Base-by-base conservation (phyloP, 805 yeast genomes). In the Lipomyces oligophaga region DNA sequence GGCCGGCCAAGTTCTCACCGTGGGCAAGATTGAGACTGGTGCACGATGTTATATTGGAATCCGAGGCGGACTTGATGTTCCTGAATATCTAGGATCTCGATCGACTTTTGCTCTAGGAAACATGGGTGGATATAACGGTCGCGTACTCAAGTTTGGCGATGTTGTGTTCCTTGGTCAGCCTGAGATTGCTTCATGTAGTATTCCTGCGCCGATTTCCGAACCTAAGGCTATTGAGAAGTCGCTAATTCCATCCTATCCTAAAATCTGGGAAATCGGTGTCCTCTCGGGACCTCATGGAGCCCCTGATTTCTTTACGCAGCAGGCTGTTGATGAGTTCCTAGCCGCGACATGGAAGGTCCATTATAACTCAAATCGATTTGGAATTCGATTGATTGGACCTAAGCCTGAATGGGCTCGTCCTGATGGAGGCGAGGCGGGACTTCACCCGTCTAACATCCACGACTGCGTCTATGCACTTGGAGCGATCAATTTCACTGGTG, bases 281-380 rank as follows among this genome's bases (percentile, higher is more conserved):
- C 87, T 96, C 8, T 82, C 94, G 65, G 98, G 98, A 44, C 98
- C 98, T 21, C 97, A 90, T 66, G 97, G 97, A 1, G 79, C 96
- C 3, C 97, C 97, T 16, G 98, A 90, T 66, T 87, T 89, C 68
- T 93, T 93, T 74, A 77, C 77, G 44, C 66, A 74, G 8, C 95
- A 85, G 63, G 78, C 85, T 10, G 79, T 87, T 15, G 71, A 73
- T 28, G 84, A 81, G 45, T 89, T 90, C 69, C 87, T 90, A 63
- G 60, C 73, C 3, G 75, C 79, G 43, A 78, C 76, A 51, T 90
- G 97, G 97, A 90, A 88, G 67, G 88, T 90, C 41, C 97, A 93
- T 66, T 93, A 93, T 74, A 90, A 90, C 69, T 89, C 97, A 26
- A 90, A 90, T 70, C 78, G 98, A 65, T 90, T 90, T 67, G 98